Conservation (phyloP, 257 asterid species). For the Solanum phureja region DNA sequence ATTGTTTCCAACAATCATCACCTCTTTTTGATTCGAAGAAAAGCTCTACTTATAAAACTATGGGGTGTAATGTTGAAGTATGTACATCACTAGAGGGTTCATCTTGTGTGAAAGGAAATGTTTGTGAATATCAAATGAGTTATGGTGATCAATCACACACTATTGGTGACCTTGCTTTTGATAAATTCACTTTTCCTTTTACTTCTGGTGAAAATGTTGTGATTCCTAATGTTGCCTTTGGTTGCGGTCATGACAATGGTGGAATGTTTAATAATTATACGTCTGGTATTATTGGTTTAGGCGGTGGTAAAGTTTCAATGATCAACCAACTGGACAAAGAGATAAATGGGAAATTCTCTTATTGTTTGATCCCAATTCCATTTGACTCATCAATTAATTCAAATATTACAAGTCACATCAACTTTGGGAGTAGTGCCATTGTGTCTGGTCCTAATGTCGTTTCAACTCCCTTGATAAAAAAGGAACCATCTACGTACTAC, state of each 20-base stretch:
- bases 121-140: not conserved
- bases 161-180: not conserved
- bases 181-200: not conserved
- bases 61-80: not conserved
- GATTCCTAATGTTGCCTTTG: not conserved
- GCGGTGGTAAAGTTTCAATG: not conserved
- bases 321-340: not conserved
- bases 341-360: slow-evolving; percentile 9
- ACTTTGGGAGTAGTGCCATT: slow-evolving; percentile 4
- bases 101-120: not conserved
- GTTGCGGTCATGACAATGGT: slow-evolving; percentile 6
- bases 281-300: slow-evolving; percentile 8
- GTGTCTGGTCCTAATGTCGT: not conserved
- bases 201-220: not conserved
- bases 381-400: not conserved
- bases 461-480: not conserved
- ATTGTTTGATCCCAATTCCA: not conserved
- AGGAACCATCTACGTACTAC: not conserved
- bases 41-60: not conserved
- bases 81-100: not conserved
- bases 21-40: not conserved
- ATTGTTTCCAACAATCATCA: not conserved
- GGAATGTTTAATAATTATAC: not conserved
- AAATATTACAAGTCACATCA: not conserved
- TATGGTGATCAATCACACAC: not conserved